phyloP scores from a whole-genome alignment of 257 asterid genomes.

The Lithospermum erythrorhizon region DNA sequence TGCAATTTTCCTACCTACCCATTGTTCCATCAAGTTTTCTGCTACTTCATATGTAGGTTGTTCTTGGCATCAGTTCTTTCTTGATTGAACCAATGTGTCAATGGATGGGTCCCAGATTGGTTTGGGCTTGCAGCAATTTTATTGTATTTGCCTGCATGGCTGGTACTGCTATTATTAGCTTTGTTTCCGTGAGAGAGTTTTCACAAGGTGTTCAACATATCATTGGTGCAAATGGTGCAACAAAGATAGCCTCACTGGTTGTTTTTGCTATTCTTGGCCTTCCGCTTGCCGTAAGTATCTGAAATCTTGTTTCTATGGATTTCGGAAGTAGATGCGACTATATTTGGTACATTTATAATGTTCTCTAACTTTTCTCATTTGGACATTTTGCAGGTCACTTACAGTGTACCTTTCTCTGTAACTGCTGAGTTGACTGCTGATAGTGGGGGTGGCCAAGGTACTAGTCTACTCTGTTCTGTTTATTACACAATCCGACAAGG shows the following conservation, averaged over 20 bases:
- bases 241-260: conserved; percentile 79
- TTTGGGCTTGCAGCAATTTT: conserved; percentile 85
- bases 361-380: no score
- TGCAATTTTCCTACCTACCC: conserved; percentile 2
- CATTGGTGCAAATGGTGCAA: conserved; percentile 56
- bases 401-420: conserved; percentile 91
- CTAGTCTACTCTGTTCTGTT: conserved; percentile 8
- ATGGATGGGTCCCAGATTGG: conserved; percentile 69
- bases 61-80: conserved; percentile 81
- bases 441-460: conserved; percentile 99
- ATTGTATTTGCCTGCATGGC: conserved; percentile 85
- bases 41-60: conserved; percentile 43
- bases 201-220: conserved; percentile 67
- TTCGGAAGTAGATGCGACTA: no score
- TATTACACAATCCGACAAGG: conserved; percentile 7
- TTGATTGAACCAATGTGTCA: conserved; percentile 79
- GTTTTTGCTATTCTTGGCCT: conserved; percentile 89
- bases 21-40: background rate
- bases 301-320: background rate
- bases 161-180: conserved; percentile 70
- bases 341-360: no score
- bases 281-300: conserved; percentile 85
- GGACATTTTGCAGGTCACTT: conserved; percentile 48
- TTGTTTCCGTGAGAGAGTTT: conserved; percentile 45
- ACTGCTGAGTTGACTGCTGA: conserved; percentile 98